These are phyloP conservation scores for Dothideomycetes sp. DNA, from an alignment of 2,329 filamentous ascomycete species.

Conservation along the genomic window DNA sequence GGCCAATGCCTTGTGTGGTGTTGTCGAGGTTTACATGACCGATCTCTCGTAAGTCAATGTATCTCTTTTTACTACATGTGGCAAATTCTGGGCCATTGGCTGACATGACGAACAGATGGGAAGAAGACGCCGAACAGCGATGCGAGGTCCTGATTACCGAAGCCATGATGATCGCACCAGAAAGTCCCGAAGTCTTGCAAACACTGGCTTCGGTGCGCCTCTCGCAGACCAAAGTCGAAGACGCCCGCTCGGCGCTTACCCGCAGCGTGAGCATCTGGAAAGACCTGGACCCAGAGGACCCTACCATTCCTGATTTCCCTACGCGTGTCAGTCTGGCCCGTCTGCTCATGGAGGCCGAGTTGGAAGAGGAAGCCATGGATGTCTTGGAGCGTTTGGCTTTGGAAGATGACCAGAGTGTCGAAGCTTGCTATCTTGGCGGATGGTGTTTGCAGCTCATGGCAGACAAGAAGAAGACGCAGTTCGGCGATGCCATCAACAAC, in stretches of 20 bases:
- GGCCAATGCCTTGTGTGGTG: constrained; percentile 83
- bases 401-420: constrained; percentile 90
- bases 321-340: constrained; percentile 74
- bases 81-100: neutral
- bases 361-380: constrained; percentile 75
- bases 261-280: constrained; percentile 79
- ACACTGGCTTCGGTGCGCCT: constrained; percentile 90
- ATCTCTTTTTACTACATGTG: neutral
- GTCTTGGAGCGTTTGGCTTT: constrained; percentile 74
- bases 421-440: constrained; percentile 93
- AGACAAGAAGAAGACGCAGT: constrained; percentile 51
- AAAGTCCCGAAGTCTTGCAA: constrained; percentile 82
- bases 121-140: constrained; percentile 76
- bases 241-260: constrained; percentile 69
- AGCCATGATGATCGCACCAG: constrained; percentile 74
- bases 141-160: constrained; percentile 88
- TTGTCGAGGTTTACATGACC: constrained; percentile 98
- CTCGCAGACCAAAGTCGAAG: constrained; percentile 69
- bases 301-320: constrained; percentile 72
- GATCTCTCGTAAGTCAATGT: constrained; percentile 77
- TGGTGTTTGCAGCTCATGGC: constrained; percentile 81
- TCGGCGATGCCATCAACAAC: constrained; percentile 14
- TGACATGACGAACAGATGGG: constrained; percentile 43
- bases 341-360: constrained; percentile 78
- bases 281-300: constrained; percentile 62